Evolutionary conservation across 805 yeast genomes (phyloP).

Genomic region (Wickerhamiella spandovensis): DNA sequence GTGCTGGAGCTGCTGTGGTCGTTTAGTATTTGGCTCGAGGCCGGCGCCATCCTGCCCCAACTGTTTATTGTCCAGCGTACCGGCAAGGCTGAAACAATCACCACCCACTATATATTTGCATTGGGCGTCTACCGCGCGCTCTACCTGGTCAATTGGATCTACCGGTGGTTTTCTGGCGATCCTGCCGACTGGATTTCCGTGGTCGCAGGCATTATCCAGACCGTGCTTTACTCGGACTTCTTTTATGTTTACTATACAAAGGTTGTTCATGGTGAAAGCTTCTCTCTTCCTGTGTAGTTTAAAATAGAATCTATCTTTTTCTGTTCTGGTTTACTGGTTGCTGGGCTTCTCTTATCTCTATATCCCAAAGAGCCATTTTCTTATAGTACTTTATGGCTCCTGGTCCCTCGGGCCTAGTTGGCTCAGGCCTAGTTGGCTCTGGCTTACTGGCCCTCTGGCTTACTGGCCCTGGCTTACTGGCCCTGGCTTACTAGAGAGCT

Average conservation of each 20-base stretch:
- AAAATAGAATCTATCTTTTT: neutral
- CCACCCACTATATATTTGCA: slow-evolving; percentile 88
- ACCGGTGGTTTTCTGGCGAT: slow-evolving; percentile 45
- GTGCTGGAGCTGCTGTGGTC: slow-evolving; percentile 58
- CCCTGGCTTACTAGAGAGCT: neutral
- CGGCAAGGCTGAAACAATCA: slow-evolving; percentile 77
- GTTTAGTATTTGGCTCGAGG: slow-evolving; percentile 83
- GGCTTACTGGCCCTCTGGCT: no score
- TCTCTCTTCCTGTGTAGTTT: slow-evolving; percentile 44
- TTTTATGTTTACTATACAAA: slow-evolving; percentile 75
- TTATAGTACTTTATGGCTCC: no score
- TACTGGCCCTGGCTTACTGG: neutral
- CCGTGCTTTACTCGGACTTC: slow-evolving; percentile 83
- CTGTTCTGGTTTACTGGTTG: no score
- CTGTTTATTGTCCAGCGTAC: slow-evolving; percentile 77
- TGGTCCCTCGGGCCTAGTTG: no score
- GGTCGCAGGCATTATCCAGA: slow-evolving; percentile 72
- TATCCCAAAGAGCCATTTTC: no score
- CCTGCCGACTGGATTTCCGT: slow-evolving; percentile 60
- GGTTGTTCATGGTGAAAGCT: slow-evolving; percentile 67
- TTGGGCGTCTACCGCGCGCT: slow-evolving; percentile 80
- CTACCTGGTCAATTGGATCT: slow-evolving; percentile 91
- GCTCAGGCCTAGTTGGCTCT: no score
- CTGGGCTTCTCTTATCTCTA: no score
- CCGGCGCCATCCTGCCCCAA: slow-evolving; percentile 87